Evolutionary conservation across 768 basidiomycete species (phyloP).

Genomic region (Dioszegia hungarica): DNA sequence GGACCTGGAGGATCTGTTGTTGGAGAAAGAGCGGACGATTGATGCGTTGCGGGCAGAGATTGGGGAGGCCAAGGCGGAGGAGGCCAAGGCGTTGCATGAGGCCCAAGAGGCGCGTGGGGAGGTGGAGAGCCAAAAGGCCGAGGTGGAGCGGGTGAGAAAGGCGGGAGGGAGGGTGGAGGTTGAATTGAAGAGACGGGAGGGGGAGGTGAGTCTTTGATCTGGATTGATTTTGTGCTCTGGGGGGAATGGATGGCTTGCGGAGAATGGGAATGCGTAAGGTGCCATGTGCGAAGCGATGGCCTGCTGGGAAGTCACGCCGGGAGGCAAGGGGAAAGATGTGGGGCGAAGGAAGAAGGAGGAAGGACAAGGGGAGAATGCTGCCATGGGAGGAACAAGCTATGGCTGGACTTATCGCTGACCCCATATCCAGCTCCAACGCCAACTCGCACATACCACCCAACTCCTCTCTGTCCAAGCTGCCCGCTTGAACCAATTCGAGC

Average conservation of each 20-base stretch:
- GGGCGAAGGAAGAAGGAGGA: background rate
- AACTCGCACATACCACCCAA: constrained; percentile 5
- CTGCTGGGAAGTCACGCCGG: too few relatives aligned
- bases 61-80: constrained; percentile 34
- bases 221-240: background rate
- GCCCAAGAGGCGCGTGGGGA: constrained; percentile 24
- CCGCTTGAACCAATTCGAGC: background rate
- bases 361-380: background rate
- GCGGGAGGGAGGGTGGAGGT: background rate
- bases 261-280: too few relatives aligned
- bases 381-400: background rate
- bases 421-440: constrained; percentile 1
- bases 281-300: too few relatives aligned
- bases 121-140: constrained; percentile 12
- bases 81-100: constrained; percentile 32
- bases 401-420: background rate
- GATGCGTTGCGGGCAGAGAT: constrained; percentile 37
- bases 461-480: background rate
- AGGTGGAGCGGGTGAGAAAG: constrained; percentile 1
- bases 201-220: constrained; percentile 7
- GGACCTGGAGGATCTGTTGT: constrained; percentile 34
- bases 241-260: too few relatives aligned
- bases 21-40: constrained; percentile 29
- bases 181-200: constrained; percentile 12
- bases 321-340: too few relatives aligned